Evolutionary conservation across 768 basidiomycete genomes (phyloP), one percentile per base, ranked within the genome.

Genomic region (Russula sp.): DNA sequence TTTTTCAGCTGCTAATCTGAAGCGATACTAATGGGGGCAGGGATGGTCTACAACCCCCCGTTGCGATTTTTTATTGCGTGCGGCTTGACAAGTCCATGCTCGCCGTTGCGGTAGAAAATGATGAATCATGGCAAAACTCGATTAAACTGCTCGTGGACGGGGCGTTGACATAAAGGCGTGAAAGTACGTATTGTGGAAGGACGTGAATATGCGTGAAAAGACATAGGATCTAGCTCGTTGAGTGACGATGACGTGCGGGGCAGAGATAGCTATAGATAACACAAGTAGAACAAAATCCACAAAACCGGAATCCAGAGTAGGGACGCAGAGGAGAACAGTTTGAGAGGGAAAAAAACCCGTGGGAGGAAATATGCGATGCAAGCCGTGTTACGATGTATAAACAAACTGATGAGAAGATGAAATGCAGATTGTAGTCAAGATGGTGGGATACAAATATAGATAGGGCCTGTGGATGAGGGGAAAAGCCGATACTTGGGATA

Each of bases 351-450:
- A 32, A 6, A 7, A n/a, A 46, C 8, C 8, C 22, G 44, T 48
- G 46, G 46, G 11, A 48, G 46, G 22, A 51, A 42, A 34, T 44
- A 64, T 60, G 64, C 18, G 59, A 55, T 54, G 54, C 48, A 36
- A 65, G 28, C 36, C 59, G 48, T 56, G 59, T 42, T 38, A 36
- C 57, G 59, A 65, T 56, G 28, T 32, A 65, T 56, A 49, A 57
- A 57, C 51, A 64, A n/a, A 50, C 59, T 16, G 38, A 64, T 64
- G 53, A 49, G 57, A 55, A 59, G 54, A 54, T 40, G 53, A 50
- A n/a, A 49, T 51, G 38, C 48, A 51, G 18, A 34, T 24, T 20
- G 50, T 53, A 40, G 24, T 44, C 3, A 16, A 53, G 51, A 54
- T 51, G 49, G 36, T 14, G 14, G 28, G 46, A 59, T 26, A 28